Percentiles rank a stretch among this genome's conserved stretches.
These are phyloP conservation scores for Perilla frutescens DNA, from an alignment of 257 asterid genomes.

Conservation along the genomic window DNA sequence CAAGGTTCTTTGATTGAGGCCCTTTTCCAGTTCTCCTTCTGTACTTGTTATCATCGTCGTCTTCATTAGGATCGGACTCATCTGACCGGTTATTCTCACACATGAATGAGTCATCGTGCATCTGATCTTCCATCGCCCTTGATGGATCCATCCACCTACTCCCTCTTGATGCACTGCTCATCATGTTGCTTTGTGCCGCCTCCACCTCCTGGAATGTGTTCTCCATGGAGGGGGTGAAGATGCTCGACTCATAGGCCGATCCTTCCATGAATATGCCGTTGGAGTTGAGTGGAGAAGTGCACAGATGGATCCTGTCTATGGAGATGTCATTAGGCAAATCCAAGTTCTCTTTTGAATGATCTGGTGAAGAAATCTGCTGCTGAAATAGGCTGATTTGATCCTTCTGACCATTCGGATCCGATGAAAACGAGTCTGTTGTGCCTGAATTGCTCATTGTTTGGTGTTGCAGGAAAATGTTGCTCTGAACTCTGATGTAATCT, in stretches of 20 bases:
- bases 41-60: constrained; percentile 64
- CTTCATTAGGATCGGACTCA: constrained; percentile 76
- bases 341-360: constrained; percentile 19
- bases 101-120: constrained; percentile 54
- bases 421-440: constrained; percentile 25
- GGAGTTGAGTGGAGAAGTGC: constrained; percentile 30
- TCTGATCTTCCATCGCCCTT: constrained; percentile 47
- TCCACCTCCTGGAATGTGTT: constrained; percentile 45
- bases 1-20: constrained; percentile 72
- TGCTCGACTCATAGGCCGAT: constrained; percentile 29
- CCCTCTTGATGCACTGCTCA: constrained; percentile 35
- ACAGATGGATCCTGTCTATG: constrained; percentile 42
- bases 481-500: constrained; percentile 59
- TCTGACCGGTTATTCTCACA: constrained; percentile 63
- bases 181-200: constrained; percentile 35
- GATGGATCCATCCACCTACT: constrained; percentile 42
- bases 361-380: constrained; percentile 26
- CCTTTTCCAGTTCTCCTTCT: constrained; percentile 73
- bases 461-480: constrained; percentile 58
- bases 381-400: constrained; percentile 14
- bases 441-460: constrained; percentile 49
- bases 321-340: constrained; percentile 49
- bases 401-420: constrained; percentile 25
- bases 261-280: constrained; percentile 49
- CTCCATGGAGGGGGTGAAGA: constrained; percentile 42